A percentile compares a stretch with the other conserved stretches of the same genome.
phyloP scores from a whole-genome alignment of 345 rosid genomes.

The Eucalyptus regnans region DNA sequence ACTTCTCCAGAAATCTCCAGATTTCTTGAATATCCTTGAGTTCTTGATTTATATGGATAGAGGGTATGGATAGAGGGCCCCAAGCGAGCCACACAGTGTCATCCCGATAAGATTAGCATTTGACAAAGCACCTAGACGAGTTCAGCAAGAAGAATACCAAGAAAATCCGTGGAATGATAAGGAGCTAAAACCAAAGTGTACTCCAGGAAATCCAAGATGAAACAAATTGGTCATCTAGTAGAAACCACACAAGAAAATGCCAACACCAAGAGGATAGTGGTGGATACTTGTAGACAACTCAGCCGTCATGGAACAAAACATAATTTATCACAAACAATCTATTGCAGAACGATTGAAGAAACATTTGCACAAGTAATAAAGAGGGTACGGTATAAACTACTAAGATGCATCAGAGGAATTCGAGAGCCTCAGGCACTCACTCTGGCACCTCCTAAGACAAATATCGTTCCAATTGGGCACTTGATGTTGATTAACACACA shows the following conservation, averaged over 20 bases:
- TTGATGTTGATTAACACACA: slow-evolving; percentile 80
- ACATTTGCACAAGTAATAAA: not conserved
- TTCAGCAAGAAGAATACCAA: not conserved
- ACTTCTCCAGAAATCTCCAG: not conserved
- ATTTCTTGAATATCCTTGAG: not conserved
- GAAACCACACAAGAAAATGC: not conserved
- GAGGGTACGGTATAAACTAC: not conserved
- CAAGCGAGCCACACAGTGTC: not conserved
- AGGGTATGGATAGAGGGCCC: not conserved
- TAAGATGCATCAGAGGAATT: slow-evolving; percentile 17
- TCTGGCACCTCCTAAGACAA: slow-evolving; percentile 72
- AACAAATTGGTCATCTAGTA: not conserved
- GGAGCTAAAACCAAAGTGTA: not conserved
- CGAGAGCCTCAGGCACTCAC: slow-evolving; percentile 59
- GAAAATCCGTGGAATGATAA: not conserved
- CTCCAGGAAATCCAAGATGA: not conserved
- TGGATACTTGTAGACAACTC: not conserved
- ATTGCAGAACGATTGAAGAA: not conserved
- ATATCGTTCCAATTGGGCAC: slow-evolving; percentile 90
- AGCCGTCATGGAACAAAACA: not conserved
- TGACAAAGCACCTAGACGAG: not conserved
- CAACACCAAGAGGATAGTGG: not conserved
- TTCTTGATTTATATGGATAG: not conserved
- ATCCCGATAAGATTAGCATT: not conserved
- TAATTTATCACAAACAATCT: not conserved